These are phyloP conservation scores for Trifolium subterraneum DNA, from an alignment of 306 rosid genomes.

Conservation along the genomic window DNA sequence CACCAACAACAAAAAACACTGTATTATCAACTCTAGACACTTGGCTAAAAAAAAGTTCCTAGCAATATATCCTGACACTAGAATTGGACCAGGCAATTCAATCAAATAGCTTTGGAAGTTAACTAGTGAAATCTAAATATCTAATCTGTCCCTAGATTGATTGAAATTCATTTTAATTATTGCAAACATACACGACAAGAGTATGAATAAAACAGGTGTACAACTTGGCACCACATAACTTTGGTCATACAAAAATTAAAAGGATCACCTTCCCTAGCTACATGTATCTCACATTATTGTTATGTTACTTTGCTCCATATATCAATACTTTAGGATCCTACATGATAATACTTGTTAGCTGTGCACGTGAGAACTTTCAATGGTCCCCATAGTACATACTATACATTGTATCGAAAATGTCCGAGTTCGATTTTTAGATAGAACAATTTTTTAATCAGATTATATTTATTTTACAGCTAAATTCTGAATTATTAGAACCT, in stretches of 20 bases:
- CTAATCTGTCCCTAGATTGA: constrained; percentile 5
- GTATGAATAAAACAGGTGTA: constrained; percentile 6
- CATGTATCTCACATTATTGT: constrained; percentile 29
- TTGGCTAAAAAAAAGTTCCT: background rate
- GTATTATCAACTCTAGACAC: background rate
- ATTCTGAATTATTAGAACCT: too few relatives aligned
- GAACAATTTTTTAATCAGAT: too few relatives aligned
- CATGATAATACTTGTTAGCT: constrained; percentile 30
- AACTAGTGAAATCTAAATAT: background rate
- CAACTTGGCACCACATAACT: constrained; percentile 13
- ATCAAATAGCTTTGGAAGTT: background rate
- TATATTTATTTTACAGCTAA: too few relatives aligned
- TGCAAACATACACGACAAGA: constrained; percentile 30
- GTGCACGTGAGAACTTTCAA: constrained; percentile 44
- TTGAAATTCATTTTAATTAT: constrained; percentile 17
- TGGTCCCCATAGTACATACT: constrained; percentile 35
- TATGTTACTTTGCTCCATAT: constrained; percentile 31
- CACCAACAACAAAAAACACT: too few relatives aligned
- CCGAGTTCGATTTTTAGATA: too few relatives aligned
- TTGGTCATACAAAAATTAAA: background rate
- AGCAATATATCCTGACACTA: background rate
- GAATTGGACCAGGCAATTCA: background rate
- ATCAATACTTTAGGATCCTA: constrained; percentile 35
- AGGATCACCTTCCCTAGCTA: background rate
- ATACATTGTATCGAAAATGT: background rate